Percentiles rank a stretch among this genome's conserved stretches.
These are phyloP conservation scores for Yueomyces sinensis DNA, from an alignment of 805 yeast species.

Conservation along the genomic window DNA sequence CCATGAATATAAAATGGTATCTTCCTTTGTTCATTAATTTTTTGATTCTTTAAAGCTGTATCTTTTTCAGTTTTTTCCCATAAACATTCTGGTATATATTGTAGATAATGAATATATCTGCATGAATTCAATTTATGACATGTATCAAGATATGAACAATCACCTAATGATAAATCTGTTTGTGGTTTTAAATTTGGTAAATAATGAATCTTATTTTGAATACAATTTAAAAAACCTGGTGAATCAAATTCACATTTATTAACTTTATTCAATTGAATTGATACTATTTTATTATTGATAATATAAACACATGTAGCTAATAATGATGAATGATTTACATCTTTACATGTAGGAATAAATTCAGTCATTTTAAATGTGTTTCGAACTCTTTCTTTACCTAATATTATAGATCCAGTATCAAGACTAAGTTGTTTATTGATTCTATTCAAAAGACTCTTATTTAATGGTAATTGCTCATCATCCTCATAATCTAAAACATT, in stretches of 20 bases:
- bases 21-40: constrained; percentile 11
- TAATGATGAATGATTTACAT: constrained; percentile 9
- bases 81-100: constrained; percentile 25
- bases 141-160: constrained; percentile 87
- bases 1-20: constrained; percentile 24
- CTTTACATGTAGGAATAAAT: constrained; percentile 17
- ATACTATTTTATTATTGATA: constrained; percentile 16
- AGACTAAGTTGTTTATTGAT: constrained; percentile 8
- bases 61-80: constrained; percentile 8
- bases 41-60: constrained; percentile 12
- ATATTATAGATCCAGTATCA: constrained; percentile 12
- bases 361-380: constrained; percentile 5
- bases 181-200: constrained; percentile 41
- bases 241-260: constrained; percentile 9
- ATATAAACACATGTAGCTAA: constrained; percentile 12
- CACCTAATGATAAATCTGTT: constrained; percentile 68
- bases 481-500: not conserved
- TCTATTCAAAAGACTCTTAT: constrained; percentile 1
- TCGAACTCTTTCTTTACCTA: constrained; percentile 18
- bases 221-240: constrained; percentile 18
- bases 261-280: constrained; percentile 18
- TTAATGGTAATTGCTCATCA: constrained; percentile 3
- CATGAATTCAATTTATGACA: constrained; percentile 79
- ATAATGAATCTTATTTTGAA: constrained; percentile 33
- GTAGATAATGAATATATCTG: constrained; percentile 66